phyloP scores from a whole-genome alignment of 441 rosid genomes.

The Francoa sonchifolia region DNA sequence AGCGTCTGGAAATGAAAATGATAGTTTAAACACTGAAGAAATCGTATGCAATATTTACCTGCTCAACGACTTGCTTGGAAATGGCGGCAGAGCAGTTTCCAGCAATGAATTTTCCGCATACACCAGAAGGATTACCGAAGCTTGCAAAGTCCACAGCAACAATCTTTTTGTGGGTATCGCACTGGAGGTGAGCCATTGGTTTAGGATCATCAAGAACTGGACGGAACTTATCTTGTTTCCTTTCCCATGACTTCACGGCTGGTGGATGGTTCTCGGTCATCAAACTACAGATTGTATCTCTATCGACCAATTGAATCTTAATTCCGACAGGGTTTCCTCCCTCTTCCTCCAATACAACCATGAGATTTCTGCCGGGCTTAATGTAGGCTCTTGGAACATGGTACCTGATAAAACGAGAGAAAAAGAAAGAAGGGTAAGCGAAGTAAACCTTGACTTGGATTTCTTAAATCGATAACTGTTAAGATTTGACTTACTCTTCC shows the following conservation, averaged over 20 bases:
- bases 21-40: background rate
- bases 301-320: constrained; percentile 27
- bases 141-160: constrained; percentile 41
- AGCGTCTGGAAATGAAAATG: background rate
- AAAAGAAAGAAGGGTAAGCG: background rate
- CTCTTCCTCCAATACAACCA: constrained; percentile 51
- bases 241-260: constrained; percentile 29
- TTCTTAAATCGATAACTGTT: background rate
- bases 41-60: constrained; percentile 17
- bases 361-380: constrained; percentile 33
- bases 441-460: background rate
- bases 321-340: constrained; percentile 25
- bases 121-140: constrained; percentile 44
- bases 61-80: constrained; percentile 31
- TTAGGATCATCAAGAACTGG: constrained; percentile 14
- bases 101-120: constrained; percentile 25
- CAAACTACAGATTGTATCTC: constrained; percentile 48
- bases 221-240: constrained; percentile 12
- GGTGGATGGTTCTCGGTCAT: constrained; percentile 34
- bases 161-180: constrained; percentile 27
- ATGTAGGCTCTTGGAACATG: constrained; percentile 56
- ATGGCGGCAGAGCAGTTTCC: constrained; percentile 37
- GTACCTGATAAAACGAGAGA: constrained; percentile 25
- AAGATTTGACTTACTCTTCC: constrained; percentile 34
- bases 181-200: constrained; percentile 30